These are phyloP conservation scores for Termitomyces heimii DNA, from an alignment of 768 basidiomycete species.

Conservation along the genomic window DNA sequence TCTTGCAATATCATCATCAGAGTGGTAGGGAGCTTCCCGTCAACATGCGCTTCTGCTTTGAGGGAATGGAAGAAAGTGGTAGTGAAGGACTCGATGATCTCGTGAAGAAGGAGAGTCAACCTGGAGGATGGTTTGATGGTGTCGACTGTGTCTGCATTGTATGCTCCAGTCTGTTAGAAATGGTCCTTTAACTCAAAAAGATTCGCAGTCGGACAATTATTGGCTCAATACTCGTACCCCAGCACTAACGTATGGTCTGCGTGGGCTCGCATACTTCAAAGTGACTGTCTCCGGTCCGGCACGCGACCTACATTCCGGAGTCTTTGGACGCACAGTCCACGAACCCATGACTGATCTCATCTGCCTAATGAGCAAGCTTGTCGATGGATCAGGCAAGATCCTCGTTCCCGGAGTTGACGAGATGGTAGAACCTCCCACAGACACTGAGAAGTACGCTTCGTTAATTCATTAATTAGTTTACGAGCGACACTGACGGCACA, in stretches of 20 bases:
- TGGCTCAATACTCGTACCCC: slow-evolving; percentile 86
- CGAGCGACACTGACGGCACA: neutral
- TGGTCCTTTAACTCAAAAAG: neutral
- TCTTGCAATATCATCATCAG: slow-evolving; percentile 76
- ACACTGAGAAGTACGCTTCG: slow-evolving; percentile 58
- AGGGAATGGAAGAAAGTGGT: slow-evolving; percentile 97
- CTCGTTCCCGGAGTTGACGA: slow-evolving; percentile 86
- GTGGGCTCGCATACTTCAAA: slow-evolving; percentile 85
- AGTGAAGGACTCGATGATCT: slow-evolving; percentile 88
- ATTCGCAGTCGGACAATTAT: slow-evolving; percentile 84
- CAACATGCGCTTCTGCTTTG: slow-evolving; percentile 88
- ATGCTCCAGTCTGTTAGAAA: slow-evolving; percentile 19
- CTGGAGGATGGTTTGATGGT: slow-evolving; percentile 77
- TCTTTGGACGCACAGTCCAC: slow-evolving; percentile 76
- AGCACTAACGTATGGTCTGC: slow-evolving; percentile 80
- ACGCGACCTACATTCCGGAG: slow-evolving; percentile 86
- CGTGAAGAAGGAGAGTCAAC: slow-evolving; percentile 65
- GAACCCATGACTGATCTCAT: slow-evolving; percentile 96
- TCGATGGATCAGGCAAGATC: slow-evolving; percentile 73
- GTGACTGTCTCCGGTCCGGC: slow-evolving; percentile 78
- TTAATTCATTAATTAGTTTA: neutral
- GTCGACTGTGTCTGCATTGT: slow-evolving; percentile 94
- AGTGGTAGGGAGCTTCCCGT: slow-evolving; percentile 73
- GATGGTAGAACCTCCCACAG: slow-evolving; percentile 68
- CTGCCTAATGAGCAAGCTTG: slow-evolving; percentile 78